Evolutionary conservation across 306 rosid genomes (phyloP), one percentile per base, ranked within the genome.

Genomic region (Castanea sativa): DNA sequence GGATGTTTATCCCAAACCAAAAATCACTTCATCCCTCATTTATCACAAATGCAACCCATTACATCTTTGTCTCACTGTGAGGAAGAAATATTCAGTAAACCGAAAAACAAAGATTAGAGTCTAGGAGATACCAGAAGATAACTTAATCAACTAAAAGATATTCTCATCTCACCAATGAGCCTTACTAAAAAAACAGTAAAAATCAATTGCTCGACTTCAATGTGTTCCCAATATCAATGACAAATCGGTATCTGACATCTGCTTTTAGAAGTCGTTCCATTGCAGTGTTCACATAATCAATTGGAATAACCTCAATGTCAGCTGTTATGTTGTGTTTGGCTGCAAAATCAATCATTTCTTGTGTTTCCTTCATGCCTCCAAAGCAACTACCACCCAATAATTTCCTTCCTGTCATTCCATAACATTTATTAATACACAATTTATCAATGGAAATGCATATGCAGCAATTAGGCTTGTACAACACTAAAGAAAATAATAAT

Each of bases 291-390:
- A 71, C 75, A 15, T 71, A 71, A 49, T 71, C 59, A 6, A 71
- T 49, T 1, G 75, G 38, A 27, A 71, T 49, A 6, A 49, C 38
- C 41, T 71, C 75, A 49, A 52, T 71, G 57, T 71, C 38, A 16
- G 75, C 75, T 7, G 41, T 45, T 5, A 71, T 71, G 41, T 23
- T 49, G 38, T 71, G 56, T 52, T 71, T 16, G 35, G 35, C 57
- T 4, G 55, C 68, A 53, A 53, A 64, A 41, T 71, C 75, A 2
- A 82, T 49, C 85, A 82, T 82, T 33, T 81, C 81, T 33, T 82
- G 85, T 2, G 78, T 82, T 63, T 82, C 85, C 55, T 82, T 82
- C 73, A 70, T 71, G 55, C 85, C 81, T 35, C 85, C 85, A 13
- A 71, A 64, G 73, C 29, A 10, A 41, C 78, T 81, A 18, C 81